These are phyloP conservation scores for Russula dissimulans DNA, from an alignment of 768 basidiomycete genomes.

Conservation along the genomic window DNA sequence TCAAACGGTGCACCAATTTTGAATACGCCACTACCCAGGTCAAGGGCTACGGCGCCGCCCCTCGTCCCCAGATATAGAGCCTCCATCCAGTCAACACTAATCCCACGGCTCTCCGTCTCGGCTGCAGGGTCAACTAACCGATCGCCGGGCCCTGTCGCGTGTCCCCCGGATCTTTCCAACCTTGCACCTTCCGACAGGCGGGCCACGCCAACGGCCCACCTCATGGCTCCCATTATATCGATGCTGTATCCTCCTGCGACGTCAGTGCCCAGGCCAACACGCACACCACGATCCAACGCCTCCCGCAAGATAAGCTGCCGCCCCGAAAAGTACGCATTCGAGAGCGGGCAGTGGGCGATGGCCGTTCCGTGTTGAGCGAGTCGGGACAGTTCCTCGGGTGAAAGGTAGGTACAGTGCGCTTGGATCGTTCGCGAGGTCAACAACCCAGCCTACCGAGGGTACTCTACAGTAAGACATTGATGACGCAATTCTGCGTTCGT, in stretches of 20 bases:
- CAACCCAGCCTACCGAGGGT: constrained; percentile 36
- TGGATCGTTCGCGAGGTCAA: constrained; percentile 61
- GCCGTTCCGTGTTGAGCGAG: constrained; percentile 45
- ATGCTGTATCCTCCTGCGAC: constrained; percentile 79
- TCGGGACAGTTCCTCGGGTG: constrained; percentile 38
- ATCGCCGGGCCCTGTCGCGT: not conserved
- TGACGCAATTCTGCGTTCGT: not conserved
- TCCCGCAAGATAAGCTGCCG: constrained; percentile 61
- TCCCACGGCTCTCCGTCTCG: constrained; percentile 14
- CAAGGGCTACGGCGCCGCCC: constrained; percentile 67
- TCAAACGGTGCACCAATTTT: constrained; percentile 59
- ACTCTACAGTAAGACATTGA: not conserved
- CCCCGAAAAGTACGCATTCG: constrained; percentile 80
- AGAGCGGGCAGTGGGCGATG: constrained; percentile 82
- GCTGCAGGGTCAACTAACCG: constrained; percentile 1
- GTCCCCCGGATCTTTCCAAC: constrained; percentile 19
- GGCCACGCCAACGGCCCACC: constrained; percentile 64
- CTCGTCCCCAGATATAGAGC: constrained; percentile 71
- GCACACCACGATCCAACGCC: constrained; percentile 52
- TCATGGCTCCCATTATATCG: constrained; percentile 73
- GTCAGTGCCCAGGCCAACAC: constrained; percentile 77
- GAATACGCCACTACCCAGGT: constrained; percentile 42
- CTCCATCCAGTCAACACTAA: constrained; percentile 74
- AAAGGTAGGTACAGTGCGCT: constrained; percentile 84
- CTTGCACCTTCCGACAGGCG: constrained; percentile 54